Conservation (phyloP, 2,329 filamentous ascomycete genomes). For the Ophiostoma quercus region DNA sequence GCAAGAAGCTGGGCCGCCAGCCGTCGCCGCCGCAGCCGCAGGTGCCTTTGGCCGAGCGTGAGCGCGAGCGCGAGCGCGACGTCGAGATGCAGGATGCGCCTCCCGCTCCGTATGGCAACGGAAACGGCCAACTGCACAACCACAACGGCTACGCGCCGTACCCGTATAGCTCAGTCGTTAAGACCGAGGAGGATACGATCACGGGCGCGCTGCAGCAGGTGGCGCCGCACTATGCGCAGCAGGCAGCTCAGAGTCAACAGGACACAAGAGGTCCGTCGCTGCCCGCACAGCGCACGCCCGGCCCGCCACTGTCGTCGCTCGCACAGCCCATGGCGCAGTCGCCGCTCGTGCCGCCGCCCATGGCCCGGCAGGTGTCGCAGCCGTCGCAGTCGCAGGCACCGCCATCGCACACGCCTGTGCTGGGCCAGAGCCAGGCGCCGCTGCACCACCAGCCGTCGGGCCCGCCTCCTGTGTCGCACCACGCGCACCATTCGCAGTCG, state of each 20-base stretch:
- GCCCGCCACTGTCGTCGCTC: slow-evolving; percentile 14
- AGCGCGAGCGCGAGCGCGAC: not conserved
- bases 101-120: not conserved
- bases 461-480: not conserved
- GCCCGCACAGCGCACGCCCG: slow-evolving; percentile 25
- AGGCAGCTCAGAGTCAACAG: not conserved
- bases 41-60: slow-evolving; percentile 25
- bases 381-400: not conserved
- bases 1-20: slow-evolving; percentile 51
- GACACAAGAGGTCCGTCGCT: not conserved
- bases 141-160: not conserved
- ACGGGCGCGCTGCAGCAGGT: slow-evolving; percentile 21
- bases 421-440: not conserved
- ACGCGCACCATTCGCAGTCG: not conserved
- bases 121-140: not conserved
- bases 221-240: slow-evolving; percentile 21
- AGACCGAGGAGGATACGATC: slow-evolving; percentile 26
- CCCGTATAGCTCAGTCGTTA: slow-evolving; percentile 19
- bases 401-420: not conserved
- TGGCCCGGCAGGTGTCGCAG: slow-evolving; percentile 7
- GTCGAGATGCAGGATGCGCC: not conserved
- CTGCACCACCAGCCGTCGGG: slow-evolving; percentile 3
- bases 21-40: slow-evolving; percentile 30
- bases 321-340: slow-evolving; percentile 11
- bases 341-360: slow-evolving; percentile 5